Evolutionary conservation across 805 yeast species (phyloP).

Genomic region (Pichia exigua): DNA sequence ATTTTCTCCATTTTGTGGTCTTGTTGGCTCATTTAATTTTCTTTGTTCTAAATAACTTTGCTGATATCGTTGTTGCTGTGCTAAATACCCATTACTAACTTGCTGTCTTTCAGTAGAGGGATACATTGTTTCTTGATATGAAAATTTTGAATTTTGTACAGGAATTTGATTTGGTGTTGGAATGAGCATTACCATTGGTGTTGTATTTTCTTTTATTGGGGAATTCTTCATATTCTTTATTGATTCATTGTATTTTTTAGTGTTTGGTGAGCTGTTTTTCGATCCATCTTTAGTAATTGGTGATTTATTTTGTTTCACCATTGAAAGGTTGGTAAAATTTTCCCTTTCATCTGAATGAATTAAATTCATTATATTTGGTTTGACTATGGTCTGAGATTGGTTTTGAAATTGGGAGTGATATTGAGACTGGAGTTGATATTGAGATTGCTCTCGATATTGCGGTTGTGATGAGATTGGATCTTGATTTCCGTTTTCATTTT

Average conservation of each 20-base stretch:
- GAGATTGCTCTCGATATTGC: background rate
- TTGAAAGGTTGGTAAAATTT: background rate
- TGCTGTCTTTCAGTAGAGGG: background rate
- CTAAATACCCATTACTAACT: background rate
- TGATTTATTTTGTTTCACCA: background rate
- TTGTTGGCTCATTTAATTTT: background rate
- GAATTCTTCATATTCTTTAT: background rate
- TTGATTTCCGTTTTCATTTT: background rate
- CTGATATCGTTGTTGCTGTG: background rate
- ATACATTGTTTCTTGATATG: background rate
- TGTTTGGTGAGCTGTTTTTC: background rate
- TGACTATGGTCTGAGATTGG: background rate
- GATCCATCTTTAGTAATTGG: background rate
- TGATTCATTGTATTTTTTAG: background rate
- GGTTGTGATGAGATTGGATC: background rate
- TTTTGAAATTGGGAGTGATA: background rate
- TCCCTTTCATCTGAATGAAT: background rate
- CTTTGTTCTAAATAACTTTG: background rate
- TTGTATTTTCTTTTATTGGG: background rate
- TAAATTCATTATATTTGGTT: background rate
- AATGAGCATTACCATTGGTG: background rate
- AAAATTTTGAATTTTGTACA: background rate
- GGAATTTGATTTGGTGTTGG: too few species aligned
- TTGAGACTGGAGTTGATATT: background rate
- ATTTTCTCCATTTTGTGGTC: background rate